phyloP scores from a whole-genome alignment of 345 rosid species.

The Trapa incisa region DNA sequence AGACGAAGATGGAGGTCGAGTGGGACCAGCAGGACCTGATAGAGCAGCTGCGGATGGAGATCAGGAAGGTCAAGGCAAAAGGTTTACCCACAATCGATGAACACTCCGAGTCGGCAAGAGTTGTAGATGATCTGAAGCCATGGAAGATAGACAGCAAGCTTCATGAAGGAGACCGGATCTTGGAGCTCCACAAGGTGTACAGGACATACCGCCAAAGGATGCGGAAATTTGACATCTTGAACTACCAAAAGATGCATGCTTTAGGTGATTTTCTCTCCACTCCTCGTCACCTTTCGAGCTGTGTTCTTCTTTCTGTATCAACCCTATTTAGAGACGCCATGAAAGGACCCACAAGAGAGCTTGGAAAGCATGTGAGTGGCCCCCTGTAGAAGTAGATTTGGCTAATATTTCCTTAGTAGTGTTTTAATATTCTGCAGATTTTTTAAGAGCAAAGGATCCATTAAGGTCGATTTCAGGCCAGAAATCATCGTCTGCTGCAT shows the following conservation, averaged over 20 bases:
- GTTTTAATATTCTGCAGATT: conserved; percentile 24
- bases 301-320: neutral
- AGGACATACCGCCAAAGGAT: conserved; percentile 75
- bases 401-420: neutral
- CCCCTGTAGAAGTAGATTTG: neutral
- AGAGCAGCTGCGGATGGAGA: conserved; percentile 84
- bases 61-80: conserved; percentile 70
- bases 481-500: conserved; percentile 20
- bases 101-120: conserved; percentile 61
- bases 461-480: conserved; percentile 28
- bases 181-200: conserved; percentile 82
- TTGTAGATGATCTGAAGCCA: conserved; percentile 79
- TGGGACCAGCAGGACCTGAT: conserved; percentile 96
- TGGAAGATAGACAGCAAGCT: conserved; percentile 78
- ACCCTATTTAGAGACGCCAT: neutral
- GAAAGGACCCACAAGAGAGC: conserved; percentile 17
- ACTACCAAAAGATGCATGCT: conserved; percentile 86
- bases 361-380: conserved; percentile 11
- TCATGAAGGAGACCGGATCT: conserved; percentile 47
- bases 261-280: conserved; percentile 40
- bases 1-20: conserved; percentile 42
- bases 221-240: conserved; percentile 83
- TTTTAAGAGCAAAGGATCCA: conserved; percentile 59
- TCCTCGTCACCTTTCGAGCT: neutral
- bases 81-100: conserved; percentile 73